Evolutionary conservation across 2,329 filamentous ascomycete species (phyloP), one percentile per base, ranked within the genome.

Genomic region (Paracamarosporium sp.): DNA sequence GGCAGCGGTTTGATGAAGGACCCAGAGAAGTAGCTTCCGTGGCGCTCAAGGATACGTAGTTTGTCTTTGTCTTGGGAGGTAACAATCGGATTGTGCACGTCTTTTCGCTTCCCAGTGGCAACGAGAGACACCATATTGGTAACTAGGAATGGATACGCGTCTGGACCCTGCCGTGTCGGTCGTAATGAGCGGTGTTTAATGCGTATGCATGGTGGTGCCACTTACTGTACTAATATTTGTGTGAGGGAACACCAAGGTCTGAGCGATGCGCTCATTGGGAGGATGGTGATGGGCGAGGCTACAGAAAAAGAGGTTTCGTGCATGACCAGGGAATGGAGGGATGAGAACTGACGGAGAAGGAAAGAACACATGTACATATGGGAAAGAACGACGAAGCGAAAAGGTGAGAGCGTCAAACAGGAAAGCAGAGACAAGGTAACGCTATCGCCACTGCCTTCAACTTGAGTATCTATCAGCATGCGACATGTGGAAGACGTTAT

Each of bases 81-180:
- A 12, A 60, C 41, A 24, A 51, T 59, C 1, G 57, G 61, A 20
- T 64, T 66, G 45, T 70, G 61, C 35, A 44, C 52, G 36, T 72
- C 71, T 55, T 74, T 76, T 44, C 73, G 66, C 55, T 76, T 76
- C 45, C 67, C 67, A 24, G 60, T 53, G 22, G 62, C 58, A 56
- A 70, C 67, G 36, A 75, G 62, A 48, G 74, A 66, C 60, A 74
- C 65, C 71, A 76, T 76, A 24, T 52, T 63, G 57, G 52, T 38
- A 25, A n/a, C 35, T 28, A 33, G 17, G 38, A 36, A 40, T 36
- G 48, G 28, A 31, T 56, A 48, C 17, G 28, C 20, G 40, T 12
- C 3, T 41, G 36, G 30, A 31, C 50, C 51, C 43, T 33, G 17
- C 11, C 7, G n/a, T 3, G 4, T 15, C 2, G 11, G 15, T 12